Base-by-base conservation (phyloP, 371 early-diverging fungal species). In the Apophysomyces variabilis region DNA sequence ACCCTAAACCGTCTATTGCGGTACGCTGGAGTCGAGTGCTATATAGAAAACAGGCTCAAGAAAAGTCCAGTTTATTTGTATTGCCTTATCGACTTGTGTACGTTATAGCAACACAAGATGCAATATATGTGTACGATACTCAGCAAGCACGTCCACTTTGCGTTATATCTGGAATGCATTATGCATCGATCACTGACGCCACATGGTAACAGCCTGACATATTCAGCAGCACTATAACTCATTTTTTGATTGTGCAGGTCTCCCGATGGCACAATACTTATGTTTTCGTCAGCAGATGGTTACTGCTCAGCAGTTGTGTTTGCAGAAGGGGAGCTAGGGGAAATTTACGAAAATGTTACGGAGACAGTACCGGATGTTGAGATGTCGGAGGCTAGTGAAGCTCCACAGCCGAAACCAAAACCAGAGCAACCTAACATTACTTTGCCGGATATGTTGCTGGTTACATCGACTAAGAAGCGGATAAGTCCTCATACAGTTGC, bases 81-180 rank as follows among this genome's bases (percentile, higher is more conserved):
- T 57, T 94, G 13, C 86, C 88, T 9, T 91, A 93, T 69, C 90
- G 95, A 1, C 83, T 92, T 72, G 72, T 96, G 37, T 92, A 92
- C 82, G 96, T 96, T 0, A 89, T 95, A 35, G 96, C 93, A 0
- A 90, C 91, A 18, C 92, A 91, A 74, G 93, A 95, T 67, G 76
- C 92, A 1, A 84, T 94, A n/a, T 85, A 89, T 44, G 84, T 96
- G 13, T 96, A 95, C 75, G 95, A 95, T 84, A 96, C 96, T 65
- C 87, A 93, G 62, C 88, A 89, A 68, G 67, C 75, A 0, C 70
- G 70, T 7, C 92, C 96, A 5, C 75, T 96, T 7, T 94, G 90
- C 21, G 78, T 87, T 39, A 74, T 94, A 43, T 83, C 89, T 14
- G 93, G 93, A 37, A 82, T 96, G 73, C 98, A 97, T 75, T 96